A percentile compares a stretch with the other conserved stretches of the same genome.
phyloP scores from a whole-genome alignment of 495 filamentous ascomycete species.

The Oidiodendron maius region DNA sequence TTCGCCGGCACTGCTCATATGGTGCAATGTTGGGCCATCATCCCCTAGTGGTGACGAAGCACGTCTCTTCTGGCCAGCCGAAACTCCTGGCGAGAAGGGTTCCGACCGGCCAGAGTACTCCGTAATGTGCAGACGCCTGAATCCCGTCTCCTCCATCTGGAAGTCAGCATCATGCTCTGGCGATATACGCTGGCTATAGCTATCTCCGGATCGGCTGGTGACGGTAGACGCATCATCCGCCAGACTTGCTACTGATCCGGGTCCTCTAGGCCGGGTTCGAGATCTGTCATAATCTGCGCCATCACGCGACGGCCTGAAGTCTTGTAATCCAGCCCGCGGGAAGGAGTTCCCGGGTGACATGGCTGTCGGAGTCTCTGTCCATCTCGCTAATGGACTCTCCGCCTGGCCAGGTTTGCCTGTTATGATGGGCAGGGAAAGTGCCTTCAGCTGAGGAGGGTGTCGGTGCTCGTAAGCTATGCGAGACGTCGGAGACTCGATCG shows the following conservation, averaged over 20 bases:
- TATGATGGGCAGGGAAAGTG: conserved; percentile 43
- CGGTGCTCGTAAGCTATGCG: conserved; percentile 29
- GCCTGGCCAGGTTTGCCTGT: conserved; percentile 27
- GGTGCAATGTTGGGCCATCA: conserved; percentile 53
- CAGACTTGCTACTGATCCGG: conserved; percentile 17
- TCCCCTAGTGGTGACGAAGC: conserved; percentile 78
- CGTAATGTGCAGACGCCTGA: conserved; percentile 56
- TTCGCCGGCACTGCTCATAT: conserved; percentile 54
- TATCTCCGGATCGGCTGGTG: conserved; percentile 29
- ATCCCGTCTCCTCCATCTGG: conserved; percentile 57
- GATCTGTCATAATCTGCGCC: conserved; percentile 42
- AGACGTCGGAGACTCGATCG: conserved; percentile 37
- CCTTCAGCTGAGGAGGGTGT: conserved; percentile 20
- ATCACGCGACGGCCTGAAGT: conserved; percentile 46
- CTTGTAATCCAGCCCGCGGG: conserved; percentile 17
- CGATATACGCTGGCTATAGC: conserved; percentile 49
- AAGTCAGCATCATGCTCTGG: conserved; percentile 57
- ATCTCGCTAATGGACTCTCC: conserved; percentile 37
- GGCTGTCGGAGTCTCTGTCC: conserved; percentile 39
- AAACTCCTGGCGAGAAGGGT: conserved; percentile 34
- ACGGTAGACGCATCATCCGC: conserved; percentile 21
- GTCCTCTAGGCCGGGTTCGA: conserved; percentile 32
- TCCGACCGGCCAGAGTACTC: conserved; percentile 40
- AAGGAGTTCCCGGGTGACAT: conserved; percentile 40
- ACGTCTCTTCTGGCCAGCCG: conserved; percentile 64